phyloP scores from a whole-genome alignment of 768 basidiomycete species.

The Amanita thiersii region DNA sequence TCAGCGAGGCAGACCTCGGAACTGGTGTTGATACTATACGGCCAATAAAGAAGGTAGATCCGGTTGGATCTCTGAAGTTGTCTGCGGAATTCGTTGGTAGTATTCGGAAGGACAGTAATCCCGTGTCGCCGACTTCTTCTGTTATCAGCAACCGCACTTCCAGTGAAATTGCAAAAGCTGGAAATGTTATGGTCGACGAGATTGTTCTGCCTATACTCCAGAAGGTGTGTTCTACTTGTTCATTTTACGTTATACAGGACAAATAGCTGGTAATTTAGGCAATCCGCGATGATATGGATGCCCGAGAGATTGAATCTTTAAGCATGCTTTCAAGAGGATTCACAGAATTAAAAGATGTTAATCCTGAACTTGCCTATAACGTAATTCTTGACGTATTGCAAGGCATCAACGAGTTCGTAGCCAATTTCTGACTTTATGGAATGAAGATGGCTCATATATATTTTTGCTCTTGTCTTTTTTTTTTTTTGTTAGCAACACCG shows the following conservation, averaged over 20 bases:
- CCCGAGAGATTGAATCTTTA: slow-evolving; percentile 79
- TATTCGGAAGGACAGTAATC: slow-evolving; percentile 47
- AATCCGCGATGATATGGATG: slow-evolving; percentile 80
- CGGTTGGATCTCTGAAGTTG: slow-evolving; percentile 62
- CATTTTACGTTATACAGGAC: slow-evolving; percentile 8
- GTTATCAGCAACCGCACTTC: slow-evolving; percentile 38
- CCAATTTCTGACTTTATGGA: neutral
- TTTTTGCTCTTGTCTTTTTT: slow-evolving; percentile 3
- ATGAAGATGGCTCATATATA: slow-evolving; percentile 5
- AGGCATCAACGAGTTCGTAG: slow-evolving; percentile 83
- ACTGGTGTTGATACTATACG: slow-evolving; percentile 86
- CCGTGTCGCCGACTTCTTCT: slow-evolving; percentile 41
- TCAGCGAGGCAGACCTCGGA: slow-evolving; percentile 79
- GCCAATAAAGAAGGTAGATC: slow-evolving; percentile 89
- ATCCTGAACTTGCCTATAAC: slow-evolving; percentile 81
- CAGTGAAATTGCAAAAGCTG: slow-evolving; percentile 60
- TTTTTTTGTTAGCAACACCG: slow-evolving; percentile 45
- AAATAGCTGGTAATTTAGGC: slow-evolving; percentile 32
- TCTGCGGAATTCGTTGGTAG: slow-evolving; percentile 81
- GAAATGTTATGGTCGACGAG: slow-evolving; percentile 67
- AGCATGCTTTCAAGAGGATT: slow-evolving; percentile 90
- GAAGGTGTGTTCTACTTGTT: slow-evolving; percentile 39
- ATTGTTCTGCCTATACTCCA: slow-evolving; percentile 76
- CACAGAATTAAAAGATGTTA: slow-evolving; percentile 72
- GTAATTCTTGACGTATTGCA: slow-evolving; percentile 84